Conservation (phyloP, 805 yeast genomes). For the Debaryomyces tyrocola region DNA sequence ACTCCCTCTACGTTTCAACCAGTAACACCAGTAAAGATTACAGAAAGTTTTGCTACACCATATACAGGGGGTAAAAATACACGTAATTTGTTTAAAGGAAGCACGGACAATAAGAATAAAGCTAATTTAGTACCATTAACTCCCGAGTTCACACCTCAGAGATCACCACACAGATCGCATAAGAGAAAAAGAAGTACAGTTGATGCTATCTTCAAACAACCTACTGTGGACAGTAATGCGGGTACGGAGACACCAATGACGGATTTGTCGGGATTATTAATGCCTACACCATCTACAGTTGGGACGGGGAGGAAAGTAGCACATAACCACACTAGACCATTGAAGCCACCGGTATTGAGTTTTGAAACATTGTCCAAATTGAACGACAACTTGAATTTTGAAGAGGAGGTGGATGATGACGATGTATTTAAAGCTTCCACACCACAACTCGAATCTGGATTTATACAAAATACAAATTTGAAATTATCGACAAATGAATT, state of each 20-base stretch:
- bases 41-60: slow-evolving; percentile 5
- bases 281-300: slow-evolving; percentile 39
- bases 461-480: slow-evolving; percentile 2
- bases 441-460: slow-evolving; percentile 8
- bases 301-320: slow-evolving; percentile 34
- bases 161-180: slow-evolving; percentile 21
- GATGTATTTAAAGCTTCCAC: not conserved
- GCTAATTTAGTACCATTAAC: slow-evolving; percentile 18
- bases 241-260: not conserved
- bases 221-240: not conserved
- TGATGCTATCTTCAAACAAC: slow-evolving; percentile 16
- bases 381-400: slow-evolving; percentile 25
- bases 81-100: not conserved
- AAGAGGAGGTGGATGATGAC: slow-evolving; percentile 18
- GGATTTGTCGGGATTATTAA: slow-evolving; percentile 17
- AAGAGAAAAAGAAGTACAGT: slow-evolving; percentile 12
- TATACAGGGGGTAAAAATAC: not conserved
- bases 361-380: slow-evolving; percentile 17
- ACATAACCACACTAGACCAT: slow-evolving; percentile 3
- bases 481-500: not conserved
- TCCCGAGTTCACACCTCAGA: slow-evolving; percentile 35
- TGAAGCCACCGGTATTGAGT: slow-evolving; percentile 12
- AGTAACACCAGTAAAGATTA: slow-evolving; percentile 7
- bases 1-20: slow-evolving; percentile 8
- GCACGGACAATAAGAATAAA: not conserved